Evolutionary conservation across 192 early-diverging fungal species (phyloP).

Genomic region (Dimargaris xerosporica): DNA sequence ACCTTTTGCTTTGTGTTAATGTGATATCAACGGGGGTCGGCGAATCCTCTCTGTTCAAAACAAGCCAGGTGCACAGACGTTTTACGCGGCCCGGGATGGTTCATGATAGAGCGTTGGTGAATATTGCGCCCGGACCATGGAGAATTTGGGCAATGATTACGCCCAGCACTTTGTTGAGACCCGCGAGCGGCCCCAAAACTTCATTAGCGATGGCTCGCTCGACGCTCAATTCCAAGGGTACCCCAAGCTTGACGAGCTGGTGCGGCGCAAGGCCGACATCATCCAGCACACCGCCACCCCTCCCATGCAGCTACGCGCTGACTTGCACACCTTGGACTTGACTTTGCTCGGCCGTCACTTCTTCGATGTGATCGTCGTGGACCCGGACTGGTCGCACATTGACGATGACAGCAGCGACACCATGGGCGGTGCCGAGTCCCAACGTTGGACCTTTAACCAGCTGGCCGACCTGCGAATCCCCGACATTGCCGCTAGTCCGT

Average conservation of each 20-base stretch:
- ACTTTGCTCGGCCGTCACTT: slow-evolving; percentile 20
- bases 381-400: slow-evolving; percentile 39
- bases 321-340: slow-evolving; percentile 35
- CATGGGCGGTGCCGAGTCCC: slow-evolving; percentile 16
- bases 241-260: slow-evolving; percentile 36
- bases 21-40: neutral
- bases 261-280: slow-evolving; percentile 26
- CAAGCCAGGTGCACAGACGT: neutral
- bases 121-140: neutral
- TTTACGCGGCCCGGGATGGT: neutral
- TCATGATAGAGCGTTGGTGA: neutral
- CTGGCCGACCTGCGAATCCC: slow-evolving; percentile 35
- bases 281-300: slow-evolving; percentile 25
- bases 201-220: slow-evolving; percentile 30
- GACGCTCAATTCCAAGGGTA: slow-evolving; percentile 39
- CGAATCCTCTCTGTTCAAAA: neutral
- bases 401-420: slow-evolving; percentile 15
- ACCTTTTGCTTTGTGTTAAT: too few species aligned
- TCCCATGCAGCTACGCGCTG: slow-evolving; percentile 27
- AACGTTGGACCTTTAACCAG: slow-evolving; percentile 32
- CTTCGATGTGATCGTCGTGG: slow-evolving; percentile 50
- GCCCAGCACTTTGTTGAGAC: slow-evolving; percentile 38
- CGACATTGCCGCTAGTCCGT: slow-evolving; percentile 38
- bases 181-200: slow-evolving; percentile 38
- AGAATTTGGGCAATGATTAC: slow-evolving; percentile 37